Conservation (phyloP, 192 early-diverging fungal species). For the Chytriomyces sp. region DNA sequence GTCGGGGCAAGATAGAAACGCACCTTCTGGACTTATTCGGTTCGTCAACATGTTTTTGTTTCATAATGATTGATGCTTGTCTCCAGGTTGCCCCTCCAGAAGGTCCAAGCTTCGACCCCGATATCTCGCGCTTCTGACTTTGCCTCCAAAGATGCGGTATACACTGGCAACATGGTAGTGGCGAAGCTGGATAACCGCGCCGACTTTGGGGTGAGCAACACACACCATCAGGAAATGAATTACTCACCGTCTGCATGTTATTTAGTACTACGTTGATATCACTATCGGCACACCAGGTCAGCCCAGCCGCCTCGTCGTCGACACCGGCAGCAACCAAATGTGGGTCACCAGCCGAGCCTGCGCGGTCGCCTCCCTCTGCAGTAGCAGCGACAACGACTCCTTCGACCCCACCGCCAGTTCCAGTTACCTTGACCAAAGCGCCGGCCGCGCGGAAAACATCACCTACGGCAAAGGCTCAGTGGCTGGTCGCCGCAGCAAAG, state of each 20-base stretch:
- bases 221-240: not conserved
- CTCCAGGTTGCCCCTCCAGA: too few relatives aligned
- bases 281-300: constrained; percentile 4
- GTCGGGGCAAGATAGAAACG: too few relatives aligned
- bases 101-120: too few relatives aligned
- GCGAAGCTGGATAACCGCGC: not conserved
- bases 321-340: constrained; percentile 11
- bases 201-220: not conserved
- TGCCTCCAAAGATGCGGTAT: not conserved
- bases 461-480: constrained; percentile 19
- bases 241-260: not conserved
- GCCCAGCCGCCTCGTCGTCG: not conserved
- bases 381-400: not conserved
- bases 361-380: not conserved
- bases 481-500: not conserved
- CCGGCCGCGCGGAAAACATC: not conserved
- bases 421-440: not conserved
- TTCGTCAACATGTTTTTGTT: too few relatives aligned
- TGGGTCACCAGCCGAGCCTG: constrained; percentile 1
- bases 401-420: not conserved
- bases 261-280: constrained; percentile 4
- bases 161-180: not conserved
- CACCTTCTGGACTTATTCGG: too few relatives aligned
- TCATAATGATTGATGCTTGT: too few relatives aligned
- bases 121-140: too few relatives aligned